Evolutionary conservation across 1,284 basidiomycete genomes (phyloP), one percentile per base, ranked within the genome.

Genomic region (Puccinia brachypodii): DNA sequence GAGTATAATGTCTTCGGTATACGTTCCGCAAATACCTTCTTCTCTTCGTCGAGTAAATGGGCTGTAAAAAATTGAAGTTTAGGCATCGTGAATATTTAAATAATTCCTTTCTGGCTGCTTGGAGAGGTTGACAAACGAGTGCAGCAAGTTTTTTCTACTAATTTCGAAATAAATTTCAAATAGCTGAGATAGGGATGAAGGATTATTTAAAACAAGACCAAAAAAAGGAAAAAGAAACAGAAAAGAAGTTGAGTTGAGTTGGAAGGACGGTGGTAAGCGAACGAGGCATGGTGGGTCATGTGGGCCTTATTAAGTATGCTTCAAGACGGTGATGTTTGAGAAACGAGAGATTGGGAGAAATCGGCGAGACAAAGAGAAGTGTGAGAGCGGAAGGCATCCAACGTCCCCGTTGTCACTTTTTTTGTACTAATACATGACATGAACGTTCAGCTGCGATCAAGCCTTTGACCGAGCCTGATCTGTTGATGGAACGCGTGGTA

Each of bases 1-100:
- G 76, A 68, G 33, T 77, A 66, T 50, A 53, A 31, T 11, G 40
- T 62, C 44, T 68, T 77, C 2, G 47, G 60, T 4, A 62, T 9
- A 7, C 9, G 31, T 42, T 77, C 76, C n/a, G 62, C 25, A 14
- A 77, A n/a, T 62, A 68, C 11, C 33, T 77, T 68, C 8, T 66
- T 50, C n/a, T 68, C 42, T 33, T 44, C 42, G 28, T 66, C 76
- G 11, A 50, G 60, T 14, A 77, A 31, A 69, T 77, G 11, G 14
- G 64, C 44, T 22, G 76, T 77, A 14, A 77, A 14, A 36, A 77
- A 77, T 42, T 77, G 76, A 64, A 77, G 62, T 25, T 77, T 77
- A 8, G 76, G 76, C 76, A 77, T 77, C 16, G 36, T n/a, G 38
- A 22, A 11, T 4, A 36, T 33, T 33, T 62, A 16, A 1, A 38